Evolutionary conservation across 768 basidiomycete genomes (phyloP).

Genomic region (Solioccasus polychromus): DNA sequence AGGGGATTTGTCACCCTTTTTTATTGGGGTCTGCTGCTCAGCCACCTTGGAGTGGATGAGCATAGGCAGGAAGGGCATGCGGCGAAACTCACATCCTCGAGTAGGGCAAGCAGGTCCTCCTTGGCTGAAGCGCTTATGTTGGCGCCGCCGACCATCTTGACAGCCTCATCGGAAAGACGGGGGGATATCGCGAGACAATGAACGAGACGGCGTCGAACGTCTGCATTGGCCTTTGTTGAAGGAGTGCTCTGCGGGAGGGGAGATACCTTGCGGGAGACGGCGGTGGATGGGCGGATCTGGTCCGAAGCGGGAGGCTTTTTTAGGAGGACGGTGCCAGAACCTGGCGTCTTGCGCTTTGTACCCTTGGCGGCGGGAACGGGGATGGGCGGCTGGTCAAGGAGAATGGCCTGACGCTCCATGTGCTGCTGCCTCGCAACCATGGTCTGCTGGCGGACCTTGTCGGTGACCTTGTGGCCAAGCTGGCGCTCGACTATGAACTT

Average conservation of each 20-base stretch:
- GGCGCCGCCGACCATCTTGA: constrained; percentile 45
- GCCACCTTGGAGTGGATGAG: constrained; percentile 42
- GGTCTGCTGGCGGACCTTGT: constrained; percentile 45
- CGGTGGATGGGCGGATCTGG: constrained; percentile 28
- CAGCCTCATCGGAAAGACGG: constrained; percentile 37
- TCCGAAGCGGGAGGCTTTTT: constrained; percentile 29
- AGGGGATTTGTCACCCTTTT: constrained; percentile 36
- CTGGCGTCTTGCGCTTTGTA: constrained; percentile 39
- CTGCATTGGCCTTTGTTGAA: constrained; percentile 15
- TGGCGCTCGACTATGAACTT: constrained; percentile 68
- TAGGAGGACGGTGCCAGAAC: constrained; percentile 25
- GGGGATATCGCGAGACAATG: constrained; percentile 49
- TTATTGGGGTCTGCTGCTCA: constrained; percentile 37
- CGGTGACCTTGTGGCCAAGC: constrained; percentile 43
- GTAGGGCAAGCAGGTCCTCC: constrained; percentile 44
- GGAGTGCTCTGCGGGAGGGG: constrained; percentile 25
- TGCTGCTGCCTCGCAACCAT: constrained; percentile 48
- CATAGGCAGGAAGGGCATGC: not conserved
- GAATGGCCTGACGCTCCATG: constrained; percentile 46
- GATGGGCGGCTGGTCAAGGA: constrained; percentile 38
- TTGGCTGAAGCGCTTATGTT: constrained; percentile 34
- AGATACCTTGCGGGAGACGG: constrained; percentile 28
- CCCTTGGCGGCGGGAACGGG: constrained; percentile 34
- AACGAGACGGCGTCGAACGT: constrained; percentile 43
- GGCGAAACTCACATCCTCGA: constrained; percentile 45